phyloP scores from a whole-genome alignment of 1,139 yeast genomes.

The Debaryomyces robertsiae region DNA sequence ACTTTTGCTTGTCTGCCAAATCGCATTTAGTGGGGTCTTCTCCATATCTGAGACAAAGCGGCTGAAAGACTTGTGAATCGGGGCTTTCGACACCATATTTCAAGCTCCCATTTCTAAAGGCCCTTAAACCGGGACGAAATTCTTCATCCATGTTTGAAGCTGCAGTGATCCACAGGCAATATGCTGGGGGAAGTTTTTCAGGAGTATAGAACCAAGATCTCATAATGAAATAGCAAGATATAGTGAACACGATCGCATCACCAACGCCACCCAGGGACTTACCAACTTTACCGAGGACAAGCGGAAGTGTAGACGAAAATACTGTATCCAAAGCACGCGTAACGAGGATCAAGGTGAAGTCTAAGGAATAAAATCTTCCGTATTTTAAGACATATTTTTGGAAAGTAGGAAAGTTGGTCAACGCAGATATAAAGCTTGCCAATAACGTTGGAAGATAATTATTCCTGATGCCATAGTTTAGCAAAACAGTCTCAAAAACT shows the following conservation, averaged over 20 bases:
- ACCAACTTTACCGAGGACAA: constrained; percentile 13
- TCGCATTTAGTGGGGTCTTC: constrained; percentile 27
- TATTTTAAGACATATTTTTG: constrained; percentile 19
- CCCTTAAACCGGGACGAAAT: constrained; percentile 30
- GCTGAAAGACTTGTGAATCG: constrained; percentile 24
- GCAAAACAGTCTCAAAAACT: constrained; percentile 14
- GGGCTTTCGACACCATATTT: constrained; percentile 29
- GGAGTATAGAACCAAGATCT: constrained; percentile 43
- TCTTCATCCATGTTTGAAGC: constrained; percentile 44
- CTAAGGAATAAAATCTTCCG: constrained; percentile 26
- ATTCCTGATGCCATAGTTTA: constrained; percentile 8
- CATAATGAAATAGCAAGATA: constrained; percentile 29
- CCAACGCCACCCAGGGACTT: background rate
- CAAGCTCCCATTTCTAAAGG: constrained; percentile 26
- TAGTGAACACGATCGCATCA: background rate
- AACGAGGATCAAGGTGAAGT: constrained; percentile 26
- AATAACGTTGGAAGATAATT: constrained; percentile 16
- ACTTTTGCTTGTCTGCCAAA: constrained; percentile 27
- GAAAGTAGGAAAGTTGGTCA: constrained; percentile 23
- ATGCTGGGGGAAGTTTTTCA: constrained; percentile 34
- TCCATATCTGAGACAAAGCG: constrained; percentile 27
- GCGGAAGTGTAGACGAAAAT: constrained; percentile 18
- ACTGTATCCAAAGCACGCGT: constrained; percentile 27
- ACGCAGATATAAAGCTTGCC: constrained; percentile 24
- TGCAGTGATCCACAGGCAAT: constrained; percentile 42